These are phyloP conservation scores for Ambrosia hybrid DNA, from an alignment of 140 eudicot species.

Conservation along the genomic window DNA sequence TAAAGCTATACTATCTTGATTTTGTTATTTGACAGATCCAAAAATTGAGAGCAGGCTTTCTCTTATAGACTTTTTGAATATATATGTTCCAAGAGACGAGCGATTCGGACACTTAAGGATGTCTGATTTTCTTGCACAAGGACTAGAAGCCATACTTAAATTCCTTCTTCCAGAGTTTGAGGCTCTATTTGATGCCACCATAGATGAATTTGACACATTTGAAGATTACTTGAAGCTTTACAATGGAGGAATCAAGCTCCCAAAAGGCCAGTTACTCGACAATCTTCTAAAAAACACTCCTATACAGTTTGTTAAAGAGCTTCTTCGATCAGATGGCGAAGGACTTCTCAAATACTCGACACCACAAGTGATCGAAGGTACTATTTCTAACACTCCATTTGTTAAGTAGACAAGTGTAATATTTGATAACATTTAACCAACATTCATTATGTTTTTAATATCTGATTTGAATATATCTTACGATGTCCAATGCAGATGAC, in stretches of 20 bases:
- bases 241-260: conserved; percentile 60
- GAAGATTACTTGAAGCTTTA: conserved; percentile 50
- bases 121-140: conserved; percentile 64
- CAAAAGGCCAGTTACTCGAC: conserved; percentile 25
- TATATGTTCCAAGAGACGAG: conserved; percentile 71
- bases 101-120: conserved; percentile 56
- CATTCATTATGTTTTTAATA: neutral
- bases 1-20: neutral
- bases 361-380: conserved; percentile 66
- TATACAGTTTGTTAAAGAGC: conserved; percentile 47
- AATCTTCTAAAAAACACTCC: conserved; percentile 35
- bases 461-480: neutral
- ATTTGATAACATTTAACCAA: neutral
- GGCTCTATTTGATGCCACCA: conserved; percentile 37
- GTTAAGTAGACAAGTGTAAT: neutral
- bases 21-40: conserved; percentile 40
- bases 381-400: neutral
- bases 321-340: conserved; percentile 53
- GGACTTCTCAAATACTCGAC: conserved; percentile 47
- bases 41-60: conserved; percentile 50
- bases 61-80: conserved; percentile 35
- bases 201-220: conserved; percentile 54
- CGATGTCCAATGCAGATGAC: conserved; percentile 41
- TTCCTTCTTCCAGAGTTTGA: conserved; percentile 48
- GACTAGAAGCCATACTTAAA: conserved; percentile 57